Percentiles rank a stretch among this genome's conserved stretches.
Evolutionary conservation across 164 flowering plant species (phyloP).

Genomic region (Dillenia suffruticosa): DNA sequence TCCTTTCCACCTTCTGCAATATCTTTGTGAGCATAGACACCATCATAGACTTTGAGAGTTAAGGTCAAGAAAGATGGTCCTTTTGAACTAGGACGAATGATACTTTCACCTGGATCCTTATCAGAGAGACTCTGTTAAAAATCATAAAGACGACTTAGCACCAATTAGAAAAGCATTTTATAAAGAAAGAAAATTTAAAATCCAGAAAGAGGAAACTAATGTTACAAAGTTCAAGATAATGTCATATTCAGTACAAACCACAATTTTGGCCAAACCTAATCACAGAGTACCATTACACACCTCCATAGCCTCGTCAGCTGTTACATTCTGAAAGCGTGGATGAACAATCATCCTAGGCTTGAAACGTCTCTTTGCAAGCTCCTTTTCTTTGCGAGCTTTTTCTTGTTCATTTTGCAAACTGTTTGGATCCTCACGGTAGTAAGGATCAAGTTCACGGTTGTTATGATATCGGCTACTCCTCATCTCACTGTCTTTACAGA

Average conservation of each 20-base stretch:
- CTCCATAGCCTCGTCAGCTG: slow-evolving; percentile 89
- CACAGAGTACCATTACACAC: slow-evolving; percentile 23
- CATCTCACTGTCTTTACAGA: slow-evolving; percentile 63
- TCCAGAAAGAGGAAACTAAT: too few species aligned
- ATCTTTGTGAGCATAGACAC: slow-evolving; percentile 92
- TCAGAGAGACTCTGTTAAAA: slow-evolving; percentile 64
- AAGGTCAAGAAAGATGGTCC: slow-evolving; percentile 82
- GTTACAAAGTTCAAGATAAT: background rate
- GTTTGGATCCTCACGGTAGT: slow-evolving; percentile 66
- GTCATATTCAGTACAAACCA: background rate
- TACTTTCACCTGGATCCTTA: slow-evolving; percentile 93
- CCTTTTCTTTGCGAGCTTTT: slow-evolving; percentile 80
- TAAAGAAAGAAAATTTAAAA: background rate
- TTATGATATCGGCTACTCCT: slow-evolving; percentile 37
- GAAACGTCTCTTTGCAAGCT: slow-evolving; percentile 83
- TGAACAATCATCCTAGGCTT: slow-evolving; percentile 95
- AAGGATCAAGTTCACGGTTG: slow-evolving; percentile 42
- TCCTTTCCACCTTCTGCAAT: slow-evolving; percentile 92
- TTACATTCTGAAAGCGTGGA: slow-evolving; percentile 87
- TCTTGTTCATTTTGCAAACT: slow-evolving; percentile 54
- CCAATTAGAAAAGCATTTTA: background rate
- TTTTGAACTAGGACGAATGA: slow-evolving; percentile 87
- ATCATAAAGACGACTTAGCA: slow-evolving; percentile 1
- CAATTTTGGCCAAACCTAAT: background rate
- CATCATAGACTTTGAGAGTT: slow-evolving; percentile 85